Base-by-base conservation (phyloP, 2,329 filamentous ascomycete genomes). In the Fusarium subtropicale region DNA sequence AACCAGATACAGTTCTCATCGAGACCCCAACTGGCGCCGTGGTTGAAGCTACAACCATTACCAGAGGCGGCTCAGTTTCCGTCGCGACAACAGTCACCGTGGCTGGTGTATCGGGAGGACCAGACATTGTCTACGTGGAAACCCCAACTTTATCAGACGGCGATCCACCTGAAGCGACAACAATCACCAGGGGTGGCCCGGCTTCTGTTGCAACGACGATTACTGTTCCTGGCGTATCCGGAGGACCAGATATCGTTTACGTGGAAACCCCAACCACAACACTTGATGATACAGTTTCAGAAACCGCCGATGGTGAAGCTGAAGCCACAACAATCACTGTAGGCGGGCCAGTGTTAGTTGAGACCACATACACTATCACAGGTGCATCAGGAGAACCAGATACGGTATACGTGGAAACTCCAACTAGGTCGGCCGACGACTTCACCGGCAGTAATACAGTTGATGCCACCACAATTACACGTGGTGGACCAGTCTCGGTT, bases 21-120 rank as follows among this genome's bases (percentile, higher is more conserved):
- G 39, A 64, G n/a, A 64, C 61, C 0, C 61, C 61, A 7, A 64
- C 59, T 26, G 52, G 24, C 20, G 12, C 16, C 10, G 56, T 34
- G 11, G 20, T 11, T 5, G 26, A 22, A 13, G 20, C 34, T 4
- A 33, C 59, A 12, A 69, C 66, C 0, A 51, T 69, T 1, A 34
- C 46, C 0, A 31, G 59, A 5, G 65, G 60, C 1, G 65, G 65
- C 0, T 11, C 65, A 11, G 54, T 16, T 2, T 56, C 65, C 4
- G 26, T 52, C 0, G 15, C 13, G 2, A 65, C 60, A 0, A 65
- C 60, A 0, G 9, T 63, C 2, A 56, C 50, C 0, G n/a, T 63
- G 0, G 7, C 60, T 28, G 60, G 58, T n/a, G 42, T 7, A 4
- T 51, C 52, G 7, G 61, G 52, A 4, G 52, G 26, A 5, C 52